phyloP scores from a whole-genome alignment of 495 filamentous ascomycete genomes.

The Melanomma pulvis-pyrius region DNA sequence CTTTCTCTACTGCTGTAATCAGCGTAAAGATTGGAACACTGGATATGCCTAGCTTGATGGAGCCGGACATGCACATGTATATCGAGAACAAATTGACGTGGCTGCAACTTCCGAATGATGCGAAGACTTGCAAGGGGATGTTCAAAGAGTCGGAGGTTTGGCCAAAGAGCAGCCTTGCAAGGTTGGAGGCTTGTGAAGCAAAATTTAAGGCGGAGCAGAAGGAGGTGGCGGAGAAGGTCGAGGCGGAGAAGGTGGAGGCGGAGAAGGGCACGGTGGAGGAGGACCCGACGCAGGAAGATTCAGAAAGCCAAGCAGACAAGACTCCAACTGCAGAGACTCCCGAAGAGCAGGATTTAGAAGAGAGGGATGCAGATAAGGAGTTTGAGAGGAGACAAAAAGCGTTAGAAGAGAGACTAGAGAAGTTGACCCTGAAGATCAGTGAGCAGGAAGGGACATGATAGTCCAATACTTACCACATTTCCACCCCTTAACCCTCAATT shows the following conservation, averaged over 20 bases:
- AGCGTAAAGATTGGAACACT: constrained; percentile 23
- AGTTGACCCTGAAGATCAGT: constrained; percentile 23
- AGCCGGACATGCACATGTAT: constrained; percentile 26
- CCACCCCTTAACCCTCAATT: too few species aligned
- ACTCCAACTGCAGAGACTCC: constrained; percentile 23
- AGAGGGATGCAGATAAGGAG: constrained; percentile 21
- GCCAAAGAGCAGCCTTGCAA: constrained; percentile 23
- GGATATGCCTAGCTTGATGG: constrained; percentile 22
- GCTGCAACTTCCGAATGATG: constrained; percentile 17
- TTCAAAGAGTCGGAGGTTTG: constrained; percentile 7
- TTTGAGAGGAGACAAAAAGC: constrained; percentile 20
- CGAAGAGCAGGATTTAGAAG: constrained; percentile 12
- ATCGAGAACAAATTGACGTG: constrained; percentile 19
- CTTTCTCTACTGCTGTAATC: neutral
- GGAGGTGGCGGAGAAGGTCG: neutral
- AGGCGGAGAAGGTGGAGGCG: neutral
- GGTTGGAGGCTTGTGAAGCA: constrained; percentile 1
- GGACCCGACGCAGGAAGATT: neutral
- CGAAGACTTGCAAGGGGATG: constrained; percentile 5
- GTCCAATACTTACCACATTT: too few species aligned
- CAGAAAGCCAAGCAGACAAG: constrained; percentile 10
- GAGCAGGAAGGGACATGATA: constrained; percentile 10
- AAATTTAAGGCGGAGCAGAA: neutral
- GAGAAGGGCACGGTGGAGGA: neutral
- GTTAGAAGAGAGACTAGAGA: constrained; percentile 25